Evolutionary conservation across 495 filamentous ascomycete species (phyloP).

Genomic region (Geopyxis carbonaria): DNA sequence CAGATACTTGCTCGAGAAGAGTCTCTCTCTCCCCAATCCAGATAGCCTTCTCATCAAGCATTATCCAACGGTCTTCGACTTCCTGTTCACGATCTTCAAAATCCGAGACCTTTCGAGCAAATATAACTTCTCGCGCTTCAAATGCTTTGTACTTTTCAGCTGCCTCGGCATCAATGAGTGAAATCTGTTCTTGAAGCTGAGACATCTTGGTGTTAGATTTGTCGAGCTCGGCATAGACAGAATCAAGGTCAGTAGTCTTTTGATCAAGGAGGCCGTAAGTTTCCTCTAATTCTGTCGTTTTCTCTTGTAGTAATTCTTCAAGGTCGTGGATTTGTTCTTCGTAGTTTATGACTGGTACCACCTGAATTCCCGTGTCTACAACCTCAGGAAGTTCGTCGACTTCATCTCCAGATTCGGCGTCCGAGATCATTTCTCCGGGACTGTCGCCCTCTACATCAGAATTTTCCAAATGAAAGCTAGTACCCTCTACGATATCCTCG

Average conservation of each 20-base stretch:
- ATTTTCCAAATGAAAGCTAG: conserved; percentile 9
- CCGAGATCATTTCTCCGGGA: conserved; percentile 10
- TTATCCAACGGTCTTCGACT: background rate
- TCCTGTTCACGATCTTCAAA: background rate
- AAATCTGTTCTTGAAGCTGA: conserved; percentile 19
- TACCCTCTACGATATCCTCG: conserved; percentile 25
- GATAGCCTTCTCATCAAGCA: conserved; percentile 1
- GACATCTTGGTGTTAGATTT: conserved; percentile 12
- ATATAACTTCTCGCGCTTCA: background rate
- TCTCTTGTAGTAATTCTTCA: conserved; percentile 19
- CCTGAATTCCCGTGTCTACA: conserved; percentile 21
- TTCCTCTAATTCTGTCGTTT: conserved; percentile 20
- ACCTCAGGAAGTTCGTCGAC: conserved; percentile 20
- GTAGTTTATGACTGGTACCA: conserved; percentile 13
- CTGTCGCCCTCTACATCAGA: conserved; percentile 19
- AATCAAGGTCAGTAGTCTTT: conserved; percentile 19
- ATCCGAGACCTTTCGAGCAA: background rate
- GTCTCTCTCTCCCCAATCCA: background rate
- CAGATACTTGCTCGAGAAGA: background rate
- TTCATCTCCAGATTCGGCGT: conserved; percentile 13
- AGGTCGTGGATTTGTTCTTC: conserved; percentile 13
- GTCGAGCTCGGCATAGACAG: conserved; percentile 15
- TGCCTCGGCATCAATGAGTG: conserved; percentile 14
- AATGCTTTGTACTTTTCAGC: conserved; percentile 11
- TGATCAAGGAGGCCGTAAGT: conserved; percentile 15